Evolutionary conservation across 2,329 filamentous ascomycete genomes (phyloP).

Genomic region (Penicillium sp.): DNA sequence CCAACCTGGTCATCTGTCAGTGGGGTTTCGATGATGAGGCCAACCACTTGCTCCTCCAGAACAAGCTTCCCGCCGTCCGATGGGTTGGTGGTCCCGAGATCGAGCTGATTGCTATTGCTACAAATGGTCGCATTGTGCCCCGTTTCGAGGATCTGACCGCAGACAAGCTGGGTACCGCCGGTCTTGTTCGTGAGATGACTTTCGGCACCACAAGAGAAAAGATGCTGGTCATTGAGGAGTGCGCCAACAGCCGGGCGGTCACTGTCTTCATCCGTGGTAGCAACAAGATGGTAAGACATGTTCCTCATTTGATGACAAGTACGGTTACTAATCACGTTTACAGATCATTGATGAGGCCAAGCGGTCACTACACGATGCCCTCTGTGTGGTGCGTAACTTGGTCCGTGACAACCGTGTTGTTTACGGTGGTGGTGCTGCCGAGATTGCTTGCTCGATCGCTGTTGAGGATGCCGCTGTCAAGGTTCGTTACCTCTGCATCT

Average conservation of each 20-base stretch:
- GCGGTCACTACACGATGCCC: slow-evolving; percentile 92
- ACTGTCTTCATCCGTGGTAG: slow-evolving; percentile 95
- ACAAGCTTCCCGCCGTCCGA: slow-evolving; percentile 89
- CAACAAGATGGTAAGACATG: slow-evolving; percentile 90
- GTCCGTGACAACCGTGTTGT: slow-evolving; percentile 96
- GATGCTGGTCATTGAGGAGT: slow-evolving; percentile 99
- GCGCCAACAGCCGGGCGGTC: slow-evolving; percentile 93
- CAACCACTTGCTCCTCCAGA: slow-evolving; percentile 94
- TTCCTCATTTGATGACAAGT: background rate
- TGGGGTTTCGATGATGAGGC: slow-evolving; percentile 99
- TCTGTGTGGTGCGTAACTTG: slow-evolving; percentile 95
- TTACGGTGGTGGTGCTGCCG: slow-evolving; percentile 93
- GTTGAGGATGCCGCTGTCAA: slow-evolving; percentile 94
- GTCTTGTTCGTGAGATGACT: slow-evolving; percentile 88
- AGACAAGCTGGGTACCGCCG: slow-evolving; percentile 87
- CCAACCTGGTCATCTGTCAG: slow-evolving; percentile 97
- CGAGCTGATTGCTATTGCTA: slow-evolving; percentile 96
- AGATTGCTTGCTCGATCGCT: slow-evolving; percentile 94
- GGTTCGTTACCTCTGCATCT: slow-evolving; percentile 37
- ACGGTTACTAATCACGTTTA: slow-evolving; percentile 8
- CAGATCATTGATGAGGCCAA: slow-evolving; percentile 99
- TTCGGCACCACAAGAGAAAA: slow-evolving; percentile 98
- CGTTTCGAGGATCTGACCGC: slow-evolving; percentile 91
- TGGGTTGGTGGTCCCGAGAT: slow-evolving; percentile 99
- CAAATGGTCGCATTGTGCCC: slow-evolving; percentile 95